Evolutionary conservation across 192 early-diverging fungal genomes (phyloP).

Genomic region (Umbelopsis isabellina): DNA sequence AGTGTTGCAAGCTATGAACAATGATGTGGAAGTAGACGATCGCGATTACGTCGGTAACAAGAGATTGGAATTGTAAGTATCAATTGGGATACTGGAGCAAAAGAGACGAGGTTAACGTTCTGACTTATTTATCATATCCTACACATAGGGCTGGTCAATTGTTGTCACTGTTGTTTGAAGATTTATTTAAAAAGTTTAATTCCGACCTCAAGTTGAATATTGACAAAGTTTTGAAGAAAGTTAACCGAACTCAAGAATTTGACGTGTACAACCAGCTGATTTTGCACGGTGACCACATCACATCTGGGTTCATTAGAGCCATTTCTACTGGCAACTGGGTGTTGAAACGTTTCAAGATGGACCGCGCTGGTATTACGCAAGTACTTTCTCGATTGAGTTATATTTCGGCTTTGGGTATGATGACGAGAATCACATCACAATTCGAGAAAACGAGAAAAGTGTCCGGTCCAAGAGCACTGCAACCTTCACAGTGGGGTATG

Average conservation of each 20-base stretch:
- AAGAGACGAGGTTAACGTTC: neutral
- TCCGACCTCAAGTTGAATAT: constrained; percentile 85
- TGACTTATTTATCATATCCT: neutral
- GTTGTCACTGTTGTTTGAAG: constrained; percentile 93
- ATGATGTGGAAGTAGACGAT: constrained; percentile 87
- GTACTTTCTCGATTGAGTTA: constrained; percentile 92
- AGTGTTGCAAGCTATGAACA: constrained; percentile 83
- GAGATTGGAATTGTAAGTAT: constrained; percentile 86
- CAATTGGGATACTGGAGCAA: neutral
- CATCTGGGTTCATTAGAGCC: constrained; percentile 86
- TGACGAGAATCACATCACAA: constrained; percentile 95
- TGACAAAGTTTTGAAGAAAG: constrained; percentile 88
- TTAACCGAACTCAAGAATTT: constrained; percentile 85
- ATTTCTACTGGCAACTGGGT: constrained; percentile 99
- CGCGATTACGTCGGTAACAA: constrained; percentile 99
- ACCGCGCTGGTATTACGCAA: constrained; percentile 96
- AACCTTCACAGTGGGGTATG: constrained; percentile 98
- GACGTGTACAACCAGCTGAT: constrained; percentile 81
- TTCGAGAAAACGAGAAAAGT: constrained; percentile 99
- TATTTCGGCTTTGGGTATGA: constrained; percentile 95
- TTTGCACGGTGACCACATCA: constrained; percentile 82
- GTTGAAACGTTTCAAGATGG: constrained; percentile 99
- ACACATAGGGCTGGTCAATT: constrained; percentile 84
- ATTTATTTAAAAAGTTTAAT: constrained; percentile 95
- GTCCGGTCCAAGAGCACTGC: constrained; percentile 92